Evolutionary conservation across 2,329 filamentous ascomycete species (phyloP).

Genomic region (Ophiostoma angusticollis): DNA sequence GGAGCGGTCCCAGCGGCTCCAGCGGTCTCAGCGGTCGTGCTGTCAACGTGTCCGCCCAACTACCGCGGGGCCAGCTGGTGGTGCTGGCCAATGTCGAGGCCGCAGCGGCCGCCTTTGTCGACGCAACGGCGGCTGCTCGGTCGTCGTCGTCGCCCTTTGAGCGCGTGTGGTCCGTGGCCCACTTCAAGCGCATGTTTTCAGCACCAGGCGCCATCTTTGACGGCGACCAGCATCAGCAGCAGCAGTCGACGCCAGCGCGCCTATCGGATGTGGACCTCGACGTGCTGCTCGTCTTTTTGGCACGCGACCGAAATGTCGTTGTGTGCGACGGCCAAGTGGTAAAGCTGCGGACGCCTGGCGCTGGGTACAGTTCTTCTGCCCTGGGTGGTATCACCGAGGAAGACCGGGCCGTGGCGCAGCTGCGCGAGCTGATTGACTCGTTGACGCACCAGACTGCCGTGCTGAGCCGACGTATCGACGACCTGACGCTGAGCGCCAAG

Average conservation of each 20-base stretch:
- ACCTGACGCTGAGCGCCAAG: slow-evolving; percentile 52
- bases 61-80: slow-evolving; percentile 44
- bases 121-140: slow-evolving; percentile 28
- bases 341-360: slow-evolving; percentile 50
- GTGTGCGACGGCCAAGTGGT: slow-evolving; percentile 55
- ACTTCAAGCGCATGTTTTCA: slow-evolving; percentile 49
- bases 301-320: slow-evolving; percentile 49
- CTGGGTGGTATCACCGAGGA: slow-evolving; percentile 61
- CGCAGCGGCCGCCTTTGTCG: slow-evolving; percentile 40
- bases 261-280: slow-evolving; percentile 55
- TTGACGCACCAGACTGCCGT: slow-evolving; percentile 60
- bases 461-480: slow-evolving; percentile 53
- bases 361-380: slow-evolving; percentile 28
- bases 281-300: slow-evolving; percentile 56
- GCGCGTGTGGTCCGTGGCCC: slow-evolving; percentile 52
- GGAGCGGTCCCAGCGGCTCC: slow-evolving; percentile 17
- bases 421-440: slow-evolving; percentile 66
- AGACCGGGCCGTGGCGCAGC: slow-evolving; percentile 68
- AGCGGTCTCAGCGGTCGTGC: slow-evolving; percentile 14
- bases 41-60: no score
- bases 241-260: slow-evolving; percentile 34
- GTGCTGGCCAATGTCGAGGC: slow-evolving; percentile 50
- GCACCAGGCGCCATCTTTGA: slow-evolving; percentile 29
- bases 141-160: slow-evolving; percentile 50
- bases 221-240: slow-evolving; percentile 7